Base-by-base conservation (phyloP, 2,329 filamentous ascomycete species). In the Aspergillus japonicus region DNA sequence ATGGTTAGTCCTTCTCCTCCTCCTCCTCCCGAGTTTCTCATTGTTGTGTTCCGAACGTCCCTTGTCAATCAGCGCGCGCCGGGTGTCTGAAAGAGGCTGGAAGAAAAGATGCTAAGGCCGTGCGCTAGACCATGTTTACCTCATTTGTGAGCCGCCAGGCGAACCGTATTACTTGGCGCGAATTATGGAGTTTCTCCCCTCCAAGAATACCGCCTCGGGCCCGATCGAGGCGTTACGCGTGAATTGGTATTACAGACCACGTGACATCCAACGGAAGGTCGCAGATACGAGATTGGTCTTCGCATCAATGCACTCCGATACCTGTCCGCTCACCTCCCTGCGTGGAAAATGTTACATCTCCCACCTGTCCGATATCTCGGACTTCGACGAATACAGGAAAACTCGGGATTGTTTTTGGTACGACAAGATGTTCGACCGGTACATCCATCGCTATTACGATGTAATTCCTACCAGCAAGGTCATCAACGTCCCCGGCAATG, bases 261-360 rank as follows among this genome's bases (percentile, higher is more conserved):
- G 95, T 77, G 95, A 99, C 78, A 96, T 98, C 72, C 91, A 91
- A 67, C 91, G 93, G 68, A 95, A 93, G 79, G 89, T 91, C 68
- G 89, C 90, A 74, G 95, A 99, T 81, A 94, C 91, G 61, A 90
- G 95, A 63, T 83, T 94, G 69, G 87, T 99, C 55, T 97, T 94
- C 78, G 94, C 92, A 63, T 96, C 95, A 31, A 99, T 99, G 95
- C 95, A 99, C 77, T 98, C 95, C 26, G 95, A 99, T 80, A 89
- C 92, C 63, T 96, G 92, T 74, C 95, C 95, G 59, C 83, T 99
- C 69, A 92, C 92, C 54, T 92, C 95, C 50, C 82, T 99, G 68
- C 91, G 95, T 71, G 95, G 95, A 67, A 96, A 96, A 80, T 98
- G 94, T 77, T 87, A 89, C 65, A 95, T 99, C 75, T 84, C 86